Percentiles rank a stretch among this genome's conserved stretches.
These are phyloP conservation scores for Takashimella koratensis DNA, from an alignment of 1,284 basidiomycete species.

Conservation along the genomic window DNA sequence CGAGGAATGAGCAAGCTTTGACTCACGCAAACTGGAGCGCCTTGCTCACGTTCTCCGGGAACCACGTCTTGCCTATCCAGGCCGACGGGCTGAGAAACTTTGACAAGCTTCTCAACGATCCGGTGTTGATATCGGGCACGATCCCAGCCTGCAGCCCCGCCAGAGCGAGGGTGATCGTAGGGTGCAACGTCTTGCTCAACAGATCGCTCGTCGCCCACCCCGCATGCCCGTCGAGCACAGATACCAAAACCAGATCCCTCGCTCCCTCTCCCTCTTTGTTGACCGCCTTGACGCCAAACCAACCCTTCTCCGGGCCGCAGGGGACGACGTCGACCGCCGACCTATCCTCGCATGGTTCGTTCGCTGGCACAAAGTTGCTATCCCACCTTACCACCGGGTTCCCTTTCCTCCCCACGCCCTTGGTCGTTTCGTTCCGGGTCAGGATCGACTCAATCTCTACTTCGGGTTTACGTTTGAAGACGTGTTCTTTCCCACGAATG, in stretches of 20 bases:
- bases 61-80: slow-evolving; percentile 27
- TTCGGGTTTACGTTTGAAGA: slow-evolving; percentile 30
- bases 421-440: slow-evolving; percentile 26
- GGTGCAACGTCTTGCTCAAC: slow-evolving; percentile 79
- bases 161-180: slow-evolving; percentile 78
- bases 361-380: slow-evolving; percentile 74
- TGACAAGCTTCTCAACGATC: slow-evolving; percentile 12
- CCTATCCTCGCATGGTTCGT: slow-evolving; percentile 87
- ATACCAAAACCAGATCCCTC: slow-evolving; percentile 75
- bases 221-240: slow-evolving; percentile 90
- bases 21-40: slow-evolving; percentile 36
- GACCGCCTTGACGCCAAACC: neutral
- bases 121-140: slow-evolving; percentile 17
- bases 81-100: slow-evolving; percentile 20
- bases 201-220: slow-evolving; percentile 80
- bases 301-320: slow-evolving; percentile 45
- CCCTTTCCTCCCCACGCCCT: slow-evolving; percentile 15
- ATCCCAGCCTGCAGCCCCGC: slow-evolving; percentile 51
- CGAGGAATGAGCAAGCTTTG: too few species aligned
- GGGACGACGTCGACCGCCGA: slow-evolving; percentile 66
- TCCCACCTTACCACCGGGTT: slow-evolving; percentile 57
- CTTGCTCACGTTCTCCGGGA: slow-evolving; percentile 25
- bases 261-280: slow-evolving; percentile 37
- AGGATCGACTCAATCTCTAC: slow-evolving; percentile 32
- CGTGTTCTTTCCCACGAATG: slow-evolving; percentile 15